Evolutionary conservation across 257 asterid species (phyloP), one percentile per base, ranked within the genome.

Genomic region (Solanum sparsipilum): DNA sequence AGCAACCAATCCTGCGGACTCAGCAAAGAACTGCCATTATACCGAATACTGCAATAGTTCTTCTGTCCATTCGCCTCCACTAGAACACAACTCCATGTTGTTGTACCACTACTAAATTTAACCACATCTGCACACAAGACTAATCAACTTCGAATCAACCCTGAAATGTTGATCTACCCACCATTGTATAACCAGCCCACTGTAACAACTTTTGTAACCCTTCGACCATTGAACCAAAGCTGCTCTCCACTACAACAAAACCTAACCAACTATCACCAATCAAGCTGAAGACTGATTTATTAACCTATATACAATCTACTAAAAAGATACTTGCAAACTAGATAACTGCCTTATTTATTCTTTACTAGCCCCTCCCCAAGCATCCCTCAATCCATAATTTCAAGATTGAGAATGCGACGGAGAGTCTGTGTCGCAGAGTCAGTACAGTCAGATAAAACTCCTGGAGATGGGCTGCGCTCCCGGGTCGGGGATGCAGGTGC

Each of bases 381-480:
- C 92, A 90, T 44, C 92, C 93, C 92, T 86, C 94, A 93, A 87
- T 93, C 97, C 32, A 91, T 70, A 36, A 90, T 87, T 88, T 97
- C 96, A 90, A 97, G 99, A 92, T 97, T 97, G 91, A 97, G 99
- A 70, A 97, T 97, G 93, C 99, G 98, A 85, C 99, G 94, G 86
- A 97, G 98, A 84, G 95, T 93, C 95, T 93, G 91, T 5, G 99
- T 97, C 85, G 98, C 99, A 84, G 91, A 93, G 91, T 94, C 98
- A 90, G 90, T 90, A 89, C 56, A 63, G 36, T 93, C 93, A 87
- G 91, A 93, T 84, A 91, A 36, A 86, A 87, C 91, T 46, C 87
- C 72, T 0, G 93, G 91, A 35, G 93, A 92, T 32, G 91, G 89
- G 89, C 95, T 91, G 35, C 90, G 92, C 31, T 90, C 94, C 90